Evolutionary conservation across 805 yeast genomes (phyloP), one percentile per base, ranked within the genome.

Genomic region (Diddensiella santjacobensis): DNA sequence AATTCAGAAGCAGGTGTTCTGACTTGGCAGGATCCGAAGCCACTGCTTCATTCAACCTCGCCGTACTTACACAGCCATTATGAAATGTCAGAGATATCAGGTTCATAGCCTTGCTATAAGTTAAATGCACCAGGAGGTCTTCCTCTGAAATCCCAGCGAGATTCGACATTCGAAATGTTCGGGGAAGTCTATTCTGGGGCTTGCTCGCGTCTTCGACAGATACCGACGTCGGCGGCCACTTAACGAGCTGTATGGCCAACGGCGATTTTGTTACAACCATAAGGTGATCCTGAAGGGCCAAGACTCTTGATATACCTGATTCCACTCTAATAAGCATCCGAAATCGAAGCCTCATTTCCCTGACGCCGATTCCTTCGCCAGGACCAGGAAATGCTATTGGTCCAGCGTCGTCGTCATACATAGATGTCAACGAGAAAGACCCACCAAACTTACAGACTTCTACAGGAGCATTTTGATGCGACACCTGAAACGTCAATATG

Each of bases 311-410:
- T 15, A 64, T 56, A 2, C 66, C 65, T 3, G 66, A 60, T 38
- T 67, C 70, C 4, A 56, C 56, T 11, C 55, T 53, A 11, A 64
- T 53, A 15, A 64, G 61, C 48, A 58, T 50, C 20, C 58, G 37
- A 22, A 62, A 53, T 22, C 60, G 54, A 10, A 60, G 49, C 20
- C 58, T 53, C 17, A 65, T 49, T 36, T 67, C 71, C 4, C 67
- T 57, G 1, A 67, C 64, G 3, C 72, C 72, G 15, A 62, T 54
- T 5, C 63, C 64, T 50, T 69, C 73, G 3, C 73, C 73, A 0
- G 71, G 69, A 2, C 73, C 72, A 4, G 71, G 69, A 13, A 57
- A 52, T 13, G 54, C 40, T n/a, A 47, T 48, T 4, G 58, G 50
- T 4, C 44, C 51, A 5, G 38, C 38, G 4, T 52, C 38, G 23